Percentiles rank a stretch among this genome's conserved stretches.
These are phyloP conservation scores for Lanmaoa rubissima DNA, from an alignment of 768 basidiomycete species.

Conservation along the genomic window DNA sequence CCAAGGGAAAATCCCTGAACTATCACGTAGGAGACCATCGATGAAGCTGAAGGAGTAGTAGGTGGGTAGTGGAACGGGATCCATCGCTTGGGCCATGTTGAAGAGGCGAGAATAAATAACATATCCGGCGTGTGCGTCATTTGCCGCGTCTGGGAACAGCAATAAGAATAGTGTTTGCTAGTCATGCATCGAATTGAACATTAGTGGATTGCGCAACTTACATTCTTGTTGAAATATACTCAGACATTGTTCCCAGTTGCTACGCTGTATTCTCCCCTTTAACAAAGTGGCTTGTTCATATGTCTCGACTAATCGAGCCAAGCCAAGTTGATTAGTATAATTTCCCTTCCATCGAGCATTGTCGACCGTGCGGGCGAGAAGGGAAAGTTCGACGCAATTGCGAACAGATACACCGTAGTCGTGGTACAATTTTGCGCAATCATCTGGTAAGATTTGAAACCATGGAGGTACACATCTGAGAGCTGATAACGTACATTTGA, in stretches of 20 bases:
- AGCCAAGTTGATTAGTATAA: slow-evolving; percentile 58
- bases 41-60: slow-evolving; percentile 62
- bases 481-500: slow-evolving; percentile 49
- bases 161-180: slow-evolving; percentile 9
- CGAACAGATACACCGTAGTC: slow-evolving; percentile 40
- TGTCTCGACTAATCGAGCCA: slow-evolving; percentile 60
- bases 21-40: slow-evolving; percentile 45
- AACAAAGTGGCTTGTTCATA: slow-evolving; percentile 52
- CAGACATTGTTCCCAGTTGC: slow-evolving; percentile 67
- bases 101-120: slow-evolving; percentile 47
- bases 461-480: neutral
- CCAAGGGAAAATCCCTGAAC: slow-evolving; percentile 43
- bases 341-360: slow-evolving; percentile 71
- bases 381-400: slow-evolving; percentile 66
- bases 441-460: slow-evolving; percentile 42
- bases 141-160: slow-evolving; percentile 55
- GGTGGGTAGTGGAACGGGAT: slow-evolving; percentile 29
- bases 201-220: slow-evolving; percentile 33
- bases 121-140: slow-evolving; percentile 69
- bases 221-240: slow-evolving; percentile 53
- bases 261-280: slow-evolving; percentile 61
- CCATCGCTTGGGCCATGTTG: slow-evolving; percentile 39
- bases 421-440: slow-evolving; percentile 62
- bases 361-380: slow-evolving; percentile 69
- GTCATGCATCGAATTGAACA: neutral